Evolutionary conservation across 257 asterid species (phyloP), one percentile per base, ranked within the genome.

Genomic region (Gentiana macrophylla): DNA sequence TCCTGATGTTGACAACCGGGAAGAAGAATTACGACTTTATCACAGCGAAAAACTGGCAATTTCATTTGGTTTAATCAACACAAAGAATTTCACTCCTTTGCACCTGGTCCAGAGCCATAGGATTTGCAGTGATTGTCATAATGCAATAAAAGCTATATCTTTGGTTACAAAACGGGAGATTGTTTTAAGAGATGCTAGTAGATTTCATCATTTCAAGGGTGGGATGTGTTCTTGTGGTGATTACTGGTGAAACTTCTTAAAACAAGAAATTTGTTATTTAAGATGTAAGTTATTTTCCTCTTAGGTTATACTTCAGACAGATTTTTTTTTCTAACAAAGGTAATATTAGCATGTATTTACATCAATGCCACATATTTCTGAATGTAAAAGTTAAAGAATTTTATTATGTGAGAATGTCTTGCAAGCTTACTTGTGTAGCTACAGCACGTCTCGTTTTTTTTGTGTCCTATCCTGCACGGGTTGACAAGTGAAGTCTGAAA

Each of bases 31-130:
- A 79, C 63, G 15, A 13, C 70, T 59, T 45, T 78, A 75, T 72
- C 96, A 90, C 59, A 77, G 94, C 60, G 97, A 90, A 70, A 90
- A 80, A 75, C 66, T 86, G 80, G 96, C 96, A 44, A 60, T 86
- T 64, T 81, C 94, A n/a, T 86, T 72, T 71, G 97, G 96, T 70
- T 75, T 86, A 44, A 72, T 82, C n/a, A 82, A 74, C 64, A 80
- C 96, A 36, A 71, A 81, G 32, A 66, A 72, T 63, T 79, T 76
- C 9, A 75, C 90, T 52, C 79, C 94, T 47, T 63, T 90, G 77
- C 94, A 79, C 68, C 89, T 90, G 60, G 84, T 84, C 49, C 94
- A 90, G 84, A 72, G 74, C 71, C 94, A 90, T 74, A 74, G 98
- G 69, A 75, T 86, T 58, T 90, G 95, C 63, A 66, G 60, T 43